phyloP scores from a whole-genome alignment of 305 asterid genomes.

The Fraxinus sp. region DNA sequence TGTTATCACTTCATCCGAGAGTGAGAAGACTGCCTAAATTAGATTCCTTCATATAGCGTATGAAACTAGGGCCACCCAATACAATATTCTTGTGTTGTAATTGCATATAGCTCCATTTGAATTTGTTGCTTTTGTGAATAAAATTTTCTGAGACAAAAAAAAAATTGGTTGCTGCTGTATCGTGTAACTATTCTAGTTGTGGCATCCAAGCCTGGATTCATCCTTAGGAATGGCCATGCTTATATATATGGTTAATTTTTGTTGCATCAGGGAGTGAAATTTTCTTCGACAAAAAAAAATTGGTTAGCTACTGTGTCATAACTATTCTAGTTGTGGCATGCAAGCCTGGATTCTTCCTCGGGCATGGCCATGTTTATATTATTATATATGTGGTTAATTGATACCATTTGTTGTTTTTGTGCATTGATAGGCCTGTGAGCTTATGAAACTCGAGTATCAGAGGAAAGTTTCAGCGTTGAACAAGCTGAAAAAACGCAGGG shows the following conservation, averaged over 20 bases:
- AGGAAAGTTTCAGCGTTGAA: conserved; percentile 69
- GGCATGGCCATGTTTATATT: neutral
- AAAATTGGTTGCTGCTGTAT: neutral
- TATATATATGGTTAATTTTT: neutral
- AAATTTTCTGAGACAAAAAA: neutral
- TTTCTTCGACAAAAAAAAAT: neutral
- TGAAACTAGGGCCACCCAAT: neutral
- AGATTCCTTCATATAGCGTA: neutral
- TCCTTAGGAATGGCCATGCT: neutral
- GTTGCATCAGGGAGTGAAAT: neutral
- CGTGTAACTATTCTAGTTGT: neutral
- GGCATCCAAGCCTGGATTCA: neutral
- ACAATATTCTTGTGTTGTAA: neutral
- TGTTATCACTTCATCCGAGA: neutral
- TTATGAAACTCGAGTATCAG: conserved; percentile 87
- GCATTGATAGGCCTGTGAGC: conserved; percentile 70
- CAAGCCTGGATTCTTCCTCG: neutral
- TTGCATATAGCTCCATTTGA: neutral
- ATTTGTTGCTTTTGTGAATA: neutral
- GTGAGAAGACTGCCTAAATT: neutral
- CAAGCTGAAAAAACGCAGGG: conserved; percentile 76
- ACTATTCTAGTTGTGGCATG: neutral
- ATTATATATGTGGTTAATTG: neutral
- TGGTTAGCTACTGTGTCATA: neutral
- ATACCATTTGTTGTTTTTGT: conserved; percentile 13